Evolutionary conservation across 108 stramenopile genomes (phyloP).

Genomic region (Fragilaria radians): DNA sequence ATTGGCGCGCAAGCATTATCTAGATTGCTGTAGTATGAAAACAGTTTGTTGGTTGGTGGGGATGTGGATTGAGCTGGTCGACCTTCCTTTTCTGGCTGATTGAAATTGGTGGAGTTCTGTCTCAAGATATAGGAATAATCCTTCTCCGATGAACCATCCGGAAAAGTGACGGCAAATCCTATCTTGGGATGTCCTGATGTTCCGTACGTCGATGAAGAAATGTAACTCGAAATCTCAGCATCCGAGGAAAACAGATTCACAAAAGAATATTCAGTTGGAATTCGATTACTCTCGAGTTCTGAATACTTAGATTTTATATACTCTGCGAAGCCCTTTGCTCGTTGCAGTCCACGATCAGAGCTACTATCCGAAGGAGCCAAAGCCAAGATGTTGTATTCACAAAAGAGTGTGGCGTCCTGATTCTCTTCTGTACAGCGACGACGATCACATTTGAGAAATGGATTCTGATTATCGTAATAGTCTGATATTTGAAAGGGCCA

Average conservation of each 20-base stretch:
- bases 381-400: conserved; percentile 50
- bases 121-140: conserved; percentile 58
- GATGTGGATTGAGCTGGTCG: conserved; percentile 47
- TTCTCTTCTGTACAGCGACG: conserved; percentile 42
- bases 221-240: conserved; percentile 42
- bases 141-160: conserved; percentile 20
- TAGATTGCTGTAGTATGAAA: conserved; percentile 35
- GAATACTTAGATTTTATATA: conserved; percentile 49
- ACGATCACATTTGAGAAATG: conserved; percentile 69
- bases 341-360: conserved; percentile 21
- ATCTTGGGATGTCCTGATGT: conserved; percentile 39
- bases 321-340: conserved; percentile 41
- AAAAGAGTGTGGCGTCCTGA: conserved; percentile 54
- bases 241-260: conserved; percentile 51
- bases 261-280: conserved; percentile 19
- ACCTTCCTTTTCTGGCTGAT: conserved; percentile 36
- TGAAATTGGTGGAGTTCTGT: conserved; percentile 67
- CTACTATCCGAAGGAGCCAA: conserved; percentile 33
- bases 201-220: conserved; percentile 42
- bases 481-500: conserved; percentile 16
- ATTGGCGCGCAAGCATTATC: conserved; percentile 35
- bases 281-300: conserved; percentile 19
- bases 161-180: conserved; percentile 55
- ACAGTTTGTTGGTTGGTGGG: conserved; percentile 43
- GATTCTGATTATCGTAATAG: conserved; percentile 53